Conservation (phyloP, 2,329 filamentous ascomycete genomes). For the Sodiomyces alkalinus region DNA sequence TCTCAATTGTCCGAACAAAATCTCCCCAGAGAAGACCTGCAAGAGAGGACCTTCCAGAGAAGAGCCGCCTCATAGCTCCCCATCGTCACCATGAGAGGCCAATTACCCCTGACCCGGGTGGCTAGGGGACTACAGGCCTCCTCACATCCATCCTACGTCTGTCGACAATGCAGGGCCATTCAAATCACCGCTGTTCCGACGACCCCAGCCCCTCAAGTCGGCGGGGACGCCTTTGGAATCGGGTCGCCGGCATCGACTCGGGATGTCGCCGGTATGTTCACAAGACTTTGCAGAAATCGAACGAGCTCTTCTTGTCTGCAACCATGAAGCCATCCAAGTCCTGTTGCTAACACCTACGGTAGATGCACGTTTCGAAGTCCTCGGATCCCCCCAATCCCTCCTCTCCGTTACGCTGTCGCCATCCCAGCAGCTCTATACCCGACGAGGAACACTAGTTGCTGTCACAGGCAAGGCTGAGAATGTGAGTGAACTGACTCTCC, state of each 20-base stretch:
- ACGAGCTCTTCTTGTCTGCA: no score
- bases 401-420: constrained; percentile 86
- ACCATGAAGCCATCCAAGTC: no score
- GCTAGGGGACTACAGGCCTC: constrained; percentile 15
- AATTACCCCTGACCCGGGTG: constrained; percentile 22
- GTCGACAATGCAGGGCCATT: constrained; percentile 41
- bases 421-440: constrained; percentile 84
- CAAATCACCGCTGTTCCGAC: constrained; percentile 48
- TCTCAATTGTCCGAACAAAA: no score
- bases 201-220: constrained; percentile 33
- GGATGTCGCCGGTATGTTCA: constrained; percentile 39
- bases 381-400: constrained; percentile 83
- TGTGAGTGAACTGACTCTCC: constrained; percentile 43
- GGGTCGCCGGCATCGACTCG: constrained; percentile 23
- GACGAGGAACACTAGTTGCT: constrained; percentile 79
- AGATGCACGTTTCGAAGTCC: constrained; percentile 92
- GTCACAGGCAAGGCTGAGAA: constrained; percentile 84
- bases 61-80: constrained; percentile 2
- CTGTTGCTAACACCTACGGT: no score
- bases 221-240: constrained; percentile 40
- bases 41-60: no score
- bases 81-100: constrained; percentile 24
- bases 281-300: no score
- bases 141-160: constrained; percentile 23
- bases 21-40: no score